Evolutionary conservation across 2,329 filamentous ascomycete genomes (phyloP), one percentile per base, ranked within the genome.

Genomic region (Colletotrichum sp.): DNA sequence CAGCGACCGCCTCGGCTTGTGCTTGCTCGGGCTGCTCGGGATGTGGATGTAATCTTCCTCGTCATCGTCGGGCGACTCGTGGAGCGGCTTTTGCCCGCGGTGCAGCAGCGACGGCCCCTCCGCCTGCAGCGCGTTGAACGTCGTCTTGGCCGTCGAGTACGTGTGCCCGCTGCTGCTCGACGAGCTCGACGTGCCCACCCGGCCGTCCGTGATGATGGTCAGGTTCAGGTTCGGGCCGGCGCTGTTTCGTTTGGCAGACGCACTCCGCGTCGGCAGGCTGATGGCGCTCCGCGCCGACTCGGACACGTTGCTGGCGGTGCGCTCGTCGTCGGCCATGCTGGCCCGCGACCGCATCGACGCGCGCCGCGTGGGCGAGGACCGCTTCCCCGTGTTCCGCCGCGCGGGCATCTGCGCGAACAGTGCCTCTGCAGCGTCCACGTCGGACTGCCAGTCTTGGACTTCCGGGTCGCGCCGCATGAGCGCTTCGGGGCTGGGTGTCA

Each of bases 21-120:
- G 83, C 83, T 92, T 88, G 80, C 90, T 90, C 24, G 92, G 87
- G 66, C 89, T 90, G 1, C 89, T 86, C 3, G 88, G 85, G n/a
- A 80, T 70, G 21, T 78, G 75, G 11, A 78, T 77, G 11, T 78
- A 79, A 38, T 81, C 78, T n/a, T 79, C 80, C 24, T 82, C 81
- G 24, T 83, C 80, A 7, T 84, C 81, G 12, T 86, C 81, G 12
- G 85, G 82, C 18, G 38, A 58, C 18, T 75, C 66, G 29, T 61
- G 59, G 2, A 54, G 33, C 1, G 61, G 63, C 11, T 69, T 57
- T 21, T 71, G 64, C 5, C 74, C 73, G 8, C 83, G 80, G 47
- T 88, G 78, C 6, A 91, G 81, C 34, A 90, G 77, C 0, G 80
- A 79, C 2, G 89, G 89, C 0, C 88, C 90, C 70, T 91, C 89